Conservation (phyloP, 257 asterid species). For the Osmanthus fragrans region DNA sequence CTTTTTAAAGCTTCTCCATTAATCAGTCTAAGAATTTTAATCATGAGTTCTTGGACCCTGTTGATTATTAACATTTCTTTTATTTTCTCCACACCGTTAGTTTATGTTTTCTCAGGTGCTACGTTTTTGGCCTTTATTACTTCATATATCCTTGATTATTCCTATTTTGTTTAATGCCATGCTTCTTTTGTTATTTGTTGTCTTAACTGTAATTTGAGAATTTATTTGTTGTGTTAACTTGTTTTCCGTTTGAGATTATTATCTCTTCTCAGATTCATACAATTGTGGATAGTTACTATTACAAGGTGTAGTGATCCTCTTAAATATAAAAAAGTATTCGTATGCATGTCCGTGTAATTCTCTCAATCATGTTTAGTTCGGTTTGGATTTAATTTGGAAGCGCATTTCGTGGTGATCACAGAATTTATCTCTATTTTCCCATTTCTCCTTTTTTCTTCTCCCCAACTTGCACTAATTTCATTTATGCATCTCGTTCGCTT, state of each 20-base stretch:
- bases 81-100: background rate
- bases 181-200: background rate
- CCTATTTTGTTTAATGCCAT: background rate
- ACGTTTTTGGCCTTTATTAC: background rate
- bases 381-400: background rate
- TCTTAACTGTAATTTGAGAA: background rate
- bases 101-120: background rate
- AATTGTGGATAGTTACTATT: background rate
- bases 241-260: background rate
- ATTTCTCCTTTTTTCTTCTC: background rate
- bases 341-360: background rate
- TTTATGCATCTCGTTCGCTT: background rate
- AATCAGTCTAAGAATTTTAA: background rate
- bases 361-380: background rate
- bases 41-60: background rate
- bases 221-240: background rate
- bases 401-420: background rate
- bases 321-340: background rate
- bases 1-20: background rate
- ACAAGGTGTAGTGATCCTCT: background rate
- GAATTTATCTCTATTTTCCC: background rate
- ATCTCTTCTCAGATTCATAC: background rate
- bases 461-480: background rate
- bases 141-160: background rate
- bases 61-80: background rate